Conservation (phyloP, 768 basidiomycete species). For the Lentinula lateritia region DNA sequence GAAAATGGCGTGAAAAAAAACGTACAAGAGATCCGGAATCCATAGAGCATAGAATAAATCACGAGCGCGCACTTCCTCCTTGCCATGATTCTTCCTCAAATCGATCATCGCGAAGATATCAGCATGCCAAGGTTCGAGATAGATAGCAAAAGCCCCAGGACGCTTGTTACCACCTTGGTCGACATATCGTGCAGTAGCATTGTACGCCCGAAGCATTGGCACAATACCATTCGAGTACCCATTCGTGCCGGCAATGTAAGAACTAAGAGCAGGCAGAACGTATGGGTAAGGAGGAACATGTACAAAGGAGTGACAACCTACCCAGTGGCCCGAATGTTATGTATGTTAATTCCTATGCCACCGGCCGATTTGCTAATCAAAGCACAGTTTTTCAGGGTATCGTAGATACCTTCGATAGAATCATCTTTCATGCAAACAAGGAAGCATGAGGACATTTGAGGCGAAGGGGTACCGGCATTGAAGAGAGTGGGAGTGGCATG, state of each 20-base stretch:
- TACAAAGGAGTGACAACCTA: constrained; percentile 20
- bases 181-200: constrained; percentile 97
- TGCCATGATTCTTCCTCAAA: constrained; percentile 97
- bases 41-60: constrained; percentile 98
- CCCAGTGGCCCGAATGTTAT: constrained; percentile 95
- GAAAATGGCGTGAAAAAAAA: not conserved
- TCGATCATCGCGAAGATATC: constrained; percentile 98
- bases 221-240: constrained; percentile 99
- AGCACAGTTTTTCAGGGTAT: constrained; percentile 95
- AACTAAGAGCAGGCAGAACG: constrained; percentile 38
- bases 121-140: constrained; percentile 98
- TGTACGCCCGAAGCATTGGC: constrained; percentile 97
- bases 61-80: constrained; percentile 93
- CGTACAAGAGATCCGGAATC: constrained; percentile 95
- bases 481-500: constrained; percentile 97
- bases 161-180: constrained; percentile 99
- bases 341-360: constrained; percentile 93
- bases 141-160: constrained; percentile 97
- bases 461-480: constrained; percentile 93
- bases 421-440: constrained; percentile 98
- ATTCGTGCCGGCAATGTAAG: constrained; percentile 98
- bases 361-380: constrained; percentile 99
- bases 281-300: not conserved
- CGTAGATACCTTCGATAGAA: constrained; percentile 98
- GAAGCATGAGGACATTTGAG: constrained; percentile 97